Percentiles rank a stretch among this genome's conserved stretches.
These are phyloP conservation scores for Pleochaeta shiraiana DNA, from an alignment of 2,329 filamentous ascomycete genomes.

Conservation along the genomic window DNA sequence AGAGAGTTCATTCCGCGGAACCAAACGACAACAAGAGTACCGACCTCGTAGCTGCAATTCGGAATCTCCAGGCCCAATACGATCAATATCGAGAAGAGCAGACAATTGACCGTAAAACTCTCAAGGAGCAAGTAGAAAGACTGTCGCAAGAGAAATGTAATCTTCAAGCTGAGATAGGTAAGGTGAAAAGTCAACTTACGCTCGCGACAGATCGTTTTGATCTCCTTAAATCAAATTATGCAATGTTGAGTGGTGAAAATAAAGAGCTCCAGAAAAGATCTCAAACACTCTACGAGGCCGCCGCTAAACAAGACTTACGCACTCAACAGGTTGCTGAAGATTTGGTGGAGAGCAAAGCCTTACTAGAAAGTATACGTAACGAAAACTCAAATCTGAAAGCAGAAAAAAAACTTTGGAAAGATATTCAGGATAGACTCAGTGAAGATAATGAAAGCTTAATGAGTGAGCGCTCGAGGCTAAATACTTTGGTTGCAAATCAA, in stretches of 20 bases:
- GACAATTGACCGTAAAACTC: conserved; percentile 53
- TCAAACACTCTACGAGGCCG: conserved; percentile 53
- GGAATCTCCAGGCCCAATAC: conserved; percentile 75
- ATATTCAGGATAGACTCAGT: conserved; percentile 68
- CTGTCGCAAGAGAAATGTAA: conserved; percentile 64
- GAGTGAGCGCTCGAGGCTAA: conserved; percentile 68
- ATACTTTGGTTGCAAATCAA: conserved; percentile 60
- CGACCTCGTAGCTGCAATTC: conserved; percentile 56
- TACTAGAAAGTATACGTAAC: conserved; percentile 70
- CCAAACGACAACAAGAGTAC: conserved; percentile 31
- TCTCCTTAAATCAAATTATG: conserved; percentile 75
- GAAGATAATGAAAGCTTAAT: conserved; percentile 72
- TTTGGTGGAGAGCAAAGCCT: conserved; percentile 61
- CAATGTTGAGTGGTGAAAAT: conserved; percentile 67
- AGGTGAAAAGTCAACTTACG: conserved; percentile 57
- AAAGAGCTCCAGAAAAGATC: conserved; percentile 66
- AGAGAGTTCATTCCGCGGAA: conserved; percentile 36
- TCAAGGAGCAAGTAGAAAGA: conserved; percentile 68
- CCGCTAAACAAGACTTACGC: conserved; percentile 73
- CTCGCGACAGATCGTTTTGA: conserved; percentile 69
- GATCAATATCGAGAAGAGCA: conserved; percentile 79
- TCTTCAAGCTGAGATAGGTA: conserved; percentile 63
- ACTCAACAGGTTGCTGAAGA: conserved; percentile 89
- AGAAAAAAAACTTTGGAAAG: conserved; percentile 87
- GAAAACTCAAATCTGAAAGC: conserved; percentile 87